phyloP scores from a whole-genome alignment of 257 asterid genomes.

The Craterostigma plantagineum region DNA sequence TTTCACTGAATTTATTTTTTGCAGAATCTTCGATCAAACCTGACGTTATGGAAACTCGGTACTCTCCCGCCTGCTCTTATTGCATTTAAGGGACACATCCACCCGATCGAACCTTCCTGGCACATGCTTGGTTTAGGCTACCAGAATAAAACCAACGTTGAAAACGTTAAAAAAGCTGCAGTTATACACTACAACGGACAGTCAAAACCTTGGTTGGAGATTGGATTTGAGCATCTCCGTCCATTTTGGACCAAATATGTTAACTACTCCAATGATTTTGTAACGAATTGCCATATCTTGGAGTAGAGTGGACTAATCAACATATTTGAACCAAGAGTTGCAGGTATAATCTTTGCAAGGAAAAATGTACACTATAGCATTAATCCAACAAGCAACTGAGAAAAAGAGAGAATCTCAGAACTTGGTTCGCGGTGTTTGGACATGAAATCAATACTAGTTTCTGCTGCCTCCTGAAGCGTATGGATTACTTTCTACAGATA shows the following conservation, averaged over 20 bases:
- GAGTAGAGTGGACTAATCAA: constrained; percentile 25
- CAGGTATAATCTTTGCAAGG: no score
- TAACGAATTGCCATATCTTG: constrained; percentile 84
- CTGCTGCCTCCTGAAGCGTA: constrained; percentile 14
- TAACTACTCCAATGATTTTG: constrained; percentile 76
- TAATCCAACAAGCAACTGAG: constrained; percentile 6
- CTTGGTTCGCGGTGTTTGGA: constrained; percentile 13
- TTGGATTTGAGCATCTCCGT: constrained; percentile 95
- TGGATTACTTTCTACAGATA: no score
- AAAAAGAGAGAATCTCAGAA: constrained; percentile 19
- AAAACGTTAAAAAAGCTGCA: constrained; percentile 67
- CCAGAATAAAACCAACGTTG: constrained; percentile 65
- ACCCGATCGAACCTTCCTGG: constrained; percentile 87
- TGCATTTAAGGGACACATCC: constrained; percentile 81
- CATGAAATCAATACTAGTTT: constrained; percentile 14
- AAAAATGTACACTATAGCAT: no score
- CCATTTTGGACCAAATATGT: constrained; percentile 95
- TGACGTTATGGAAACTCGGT: constrained; percentile 94
- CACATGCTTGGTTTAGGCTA: constrained; percentile 99
- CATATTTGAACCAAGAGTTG: no score
- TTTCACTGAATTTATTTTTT: constrained; percentile 2
- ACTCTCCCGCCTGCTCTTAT: constrained; percentile 97
- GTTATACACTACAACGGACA: constrained; percentile 98
- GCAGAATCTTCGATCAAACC: constrained; percentile 92
- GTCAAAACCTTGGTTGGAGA: constrained; percentile 93